Percentiles rank a stretch among this genome's conserved stretches.
These are phyloP conservation scores for Kluyveromyces lactis DNA, from an alignment of 805 yeast species.

Conservation along the genomic window DNA sequence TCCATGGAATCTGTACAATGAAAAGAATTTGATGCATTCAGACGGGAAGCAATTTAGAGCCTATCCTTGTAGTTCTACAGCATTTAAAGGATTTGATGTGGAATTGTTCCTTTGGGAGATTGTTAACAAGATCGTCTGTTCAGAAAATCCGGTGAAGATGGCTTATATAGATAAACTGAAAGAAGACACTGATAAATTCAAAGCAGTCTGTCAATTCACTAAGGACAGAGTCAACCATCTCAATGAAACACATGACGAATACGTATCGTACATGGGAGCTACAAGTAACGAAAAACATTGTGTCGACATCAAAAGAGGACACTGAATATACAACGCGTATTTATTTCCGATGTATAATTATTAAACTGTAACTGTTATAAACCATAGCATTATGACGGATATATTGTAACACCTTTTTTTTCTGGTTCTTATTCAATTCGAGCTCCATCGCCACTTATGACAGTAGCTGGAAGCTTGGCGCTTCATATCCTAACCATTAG, in stretches of 20 bases:
- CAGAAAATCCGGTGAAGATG: slow-evolving; percentile 10
- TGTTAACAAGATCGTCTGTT: slow-evolving; percentile 15
- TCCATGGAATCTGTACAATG: slow-evolving; percentile 22
- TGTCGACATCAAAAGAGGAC: slow-evolving; percentile 2
- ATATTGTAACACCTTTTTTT: too few species aligned
- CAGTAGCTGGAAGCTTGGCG: too few species aligned
- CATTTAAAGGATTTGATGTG: slow-evolving; percentile 20
- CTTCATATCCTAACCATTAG: too few species aligned
- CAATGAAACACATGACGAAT: slow-evolving; percentile 7
- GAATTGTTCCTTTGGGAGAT: slow-evolving; percentile 18
- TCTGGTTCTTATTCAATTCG: too few species aligned
- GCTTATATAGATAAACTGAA: slow-evolving; percentile 6
- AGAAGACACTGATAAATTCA: slow-evolving; percentile 3
- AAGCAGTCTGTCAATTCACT: slow-evolving; percentile 17
- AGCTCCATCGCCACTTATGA: too few species aligned
- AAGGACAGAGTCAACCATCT: slow-evolving; percentile 12
- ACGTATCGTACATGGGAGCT: neutral
- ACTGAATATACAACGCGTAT: neutral
- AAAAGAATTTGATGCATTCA: slow-evolving; percentile 11
- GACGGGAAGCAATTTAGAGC: slow-evolving; percentile 20
- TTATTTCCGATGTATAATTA: too few species aligned
- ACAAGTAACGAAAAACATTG: neutral
- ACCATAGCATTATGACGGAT: too few species aligned
- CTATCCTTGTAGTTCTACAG: slow-evolving; percentile 3
- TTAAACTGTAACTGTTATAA: too few species aligned